Base-by-base conservation (phyloP, 441 rosid genomes). In the Pelargonium australe region DNA sequence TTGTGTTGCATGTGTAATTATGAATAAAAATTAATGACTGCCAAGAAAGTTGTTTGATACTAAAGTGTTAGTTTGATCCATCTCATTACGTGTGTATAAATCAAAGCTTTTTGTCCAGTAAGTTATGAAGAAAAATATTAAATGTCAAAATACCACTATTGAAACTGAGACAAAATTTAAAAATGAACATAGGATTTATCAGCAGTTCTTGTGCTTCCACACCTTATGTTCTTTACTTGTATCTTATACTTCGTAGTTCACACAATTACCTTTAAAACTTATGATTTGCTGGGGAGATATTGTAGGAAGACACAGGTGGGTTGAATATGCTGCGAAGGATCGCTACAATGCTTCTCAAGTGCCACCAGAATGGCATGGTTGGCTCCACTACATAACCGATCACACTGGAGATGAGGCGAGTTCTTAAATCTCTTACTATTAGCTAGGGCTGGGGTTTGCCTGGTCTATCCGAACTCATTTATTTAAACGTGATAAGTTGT, bases 321-420 rank as follows among this genome's bases (percentile, higher is more conserved):
- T 95, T 63, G 99, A 90, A 75, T 92, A 92, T 64, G 96, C 97
- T 4, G 81, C 85, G 47, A 92, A 90, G 80, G 73, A 78, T 65
- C 91, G 97, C 60, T 95, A 95, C 80, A 92, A 92, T 66, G 99
- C 98, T 75, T 95, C 98, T 70, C 97, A 92, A 84, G 99, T 95
- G 69, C 99, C 99, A 71, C 75, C 98, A 1, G 98, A 95, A 74
- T 95, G 99, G 97, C 99, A 95, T 10, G 96, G 97, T n/a, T 90
- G 98, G 99, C 97, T 95, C 74, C 99, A 95, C 77, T 81, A 57
- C 80, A 74, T 95, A 75, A 95, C 98, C 16, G 97, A 95, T 83
- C 96, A 87, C 81, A 95, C 99, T 6, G 96, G 99, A 58, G 96
- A 95, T 53, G 95, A 92, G 90, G 97, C 86, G 76, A 81, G 75